These are phyloP conservation scores for Yamadazyma oceani DNA, from an alignment of 1,139 yeast species.

Conservation along the genomic window DNA sequence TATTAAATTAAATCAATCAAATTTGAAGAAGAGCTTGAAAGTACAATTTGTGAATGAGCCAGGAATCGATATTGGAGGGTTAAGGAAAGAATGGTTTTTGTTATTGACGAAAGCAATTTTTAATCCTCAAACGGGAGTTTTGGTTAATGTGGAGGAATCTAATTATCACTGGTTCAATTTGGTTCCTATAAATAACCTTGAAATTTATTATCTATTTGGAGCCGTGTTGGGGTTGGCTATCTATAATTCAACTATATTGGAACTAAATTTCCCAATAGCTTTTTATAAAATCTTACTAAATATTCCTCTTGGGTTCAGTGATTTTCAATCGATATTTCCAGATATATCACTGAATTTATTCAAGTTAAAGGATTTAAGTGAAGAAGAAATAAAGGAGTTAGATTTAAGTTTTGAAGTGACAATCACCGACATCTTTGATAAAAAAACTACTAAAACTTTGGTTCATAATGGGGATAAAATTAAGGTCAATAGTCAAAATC, in stretches of 20 bases:
- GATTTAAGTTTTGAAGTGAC: constrained; percentile 42
- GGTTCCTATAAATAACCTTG: constrained; percentile 45
- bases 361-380: constrained; percentile 47
- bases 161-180: constrained; percentile 73
- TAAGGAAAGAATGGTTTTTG: constrained; percentile 89
- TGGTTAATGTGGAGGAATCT: constrained; percentile 66
- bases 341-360: constrained; percentile 58
- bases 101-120: constrained; percentile 69
- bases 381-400: constrained; percentile 27
- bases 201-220: constrained; percentile 74
- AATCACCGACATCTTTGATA: constrained; percentile 41
- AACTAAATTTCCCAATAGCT: constrained; percentile 72
- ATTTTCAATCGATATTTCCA: constrained; percentile 69
- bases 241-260: constrained; percentile 84
- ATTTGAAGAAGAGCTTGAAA: constrained; percentile 70
- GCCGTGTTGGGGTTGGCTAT: constrained; percentile 86
- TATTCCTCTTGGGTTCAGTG: constrained; percentile 55
- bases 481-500: constrained; percentile 56
- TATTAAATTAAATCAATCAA: constrained; percentile 56
- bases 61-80: constrained; percentile 95
- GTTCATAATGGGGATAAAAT: constrained; percentile 54
- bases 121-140: constrained; percentile 62
- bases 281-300: constrained; percentile 73
- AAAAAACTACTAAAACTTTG: constrained; percentile 45
- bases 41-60: constrained; percentile 85